Percentiles rank a stretch among this genome's conserved stretches.
These are phyloP conservation scores for Fusarium papillatum DNA, from an alignment of 2,329 filamentous ascomycete species.

Conservation along the genomic window DNA sequence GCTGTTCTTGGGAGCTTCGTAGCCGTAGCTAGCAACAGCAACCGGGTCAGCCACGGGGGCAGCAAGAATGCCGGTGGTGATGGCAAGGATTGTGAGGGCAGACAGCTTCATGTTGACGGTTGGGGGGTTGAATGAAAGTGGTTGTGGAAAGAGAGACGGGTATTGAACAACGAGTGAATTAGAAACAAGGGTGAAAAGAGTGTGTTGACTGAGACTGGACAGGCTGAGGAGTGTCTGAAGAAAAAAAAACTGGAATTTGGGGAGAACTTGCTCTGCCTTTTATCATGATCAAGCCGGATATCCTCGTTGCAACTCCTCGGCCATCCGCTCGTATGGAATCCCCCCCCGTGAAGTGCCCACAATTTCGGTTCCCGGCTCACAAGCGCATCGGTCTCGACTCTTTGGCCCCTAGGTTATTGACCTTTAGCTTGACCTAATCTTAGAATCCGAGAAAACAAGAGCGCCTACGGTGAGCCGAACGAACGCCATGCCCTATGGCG, in stretches of 20 bases:
- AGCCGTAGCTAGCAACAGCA: conserved; percentile 18
- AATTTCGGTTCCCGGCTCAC: not conserved
- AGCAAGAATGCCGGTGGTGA: conserved; percentile 31
- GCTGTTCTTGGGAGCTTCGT: conserved; percentile 21
- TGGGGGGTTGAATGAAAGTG: not conserved
- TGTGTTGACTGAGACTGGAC: not conserved
- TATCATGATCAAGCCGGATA: not conserved
- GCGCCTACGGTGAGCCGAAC: not conserved
- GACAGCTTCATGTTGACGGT: conserved; percentile 29
- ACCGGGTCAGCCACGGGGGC: conserved; percentile 26
- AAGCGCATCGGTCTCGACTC: not conserved
- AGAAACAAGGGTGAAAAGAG: not conserved
- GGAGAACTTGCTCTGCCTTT: not conserved
- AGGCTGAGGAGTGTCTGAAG: not conserved
- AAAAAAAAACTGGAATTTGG: not conserved
- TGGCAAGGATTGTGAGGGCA: conserved; percentile 32
- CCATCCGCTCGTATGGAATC: not conserved
- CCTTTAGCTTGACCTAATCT: not conserved
- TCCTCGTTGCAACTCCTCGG: not conserved
- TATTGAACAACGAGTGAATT: not conserved
- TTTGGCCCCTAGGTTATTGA: not conserved
- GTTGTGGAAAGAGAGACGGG: not conserved
- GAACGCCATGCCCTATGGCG: not conserved
- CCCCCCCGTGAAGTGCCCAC: not conserved
- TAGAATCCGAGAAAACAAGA: not conserved